Conservation (phyloP, 2,329 filamentous ascomycete species). For the Hymenoscyphus repandus region DNA sequence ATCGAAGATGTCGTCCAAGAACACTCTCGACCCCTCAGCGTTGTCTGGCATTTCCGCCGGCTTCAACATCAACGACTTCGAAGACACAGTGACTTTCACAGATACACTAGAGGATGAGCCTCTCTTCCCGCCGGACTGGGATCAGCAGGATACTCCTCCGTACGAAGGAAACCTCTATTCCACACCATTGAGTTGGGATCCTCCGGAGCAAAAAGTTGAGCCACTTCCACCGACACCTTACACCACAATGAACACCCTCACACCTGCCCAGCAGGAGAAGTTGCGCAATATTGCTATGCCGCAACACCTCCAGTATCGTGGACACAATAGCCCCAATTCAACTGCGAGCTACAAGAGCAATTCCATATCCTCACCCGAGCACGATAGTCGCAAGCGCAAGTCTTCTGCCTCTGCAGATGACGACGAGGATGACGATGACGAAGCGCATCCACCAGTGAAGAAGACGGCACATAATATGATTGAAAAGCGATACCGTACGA, state of each 20-base stretch:
- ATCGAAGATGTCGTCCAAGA: conserved; percentile 17
- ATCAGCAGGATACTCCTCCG: conserved; percentile 25
- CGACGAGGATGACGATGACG: conserved; percentile 55
- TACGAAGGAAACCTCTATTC: conserved; percentile 30
- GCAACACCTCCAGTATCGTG: conserved; percentile 49
- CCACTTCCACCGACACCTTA: conserved; percentile 16
- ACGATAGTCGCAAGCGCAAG: conserved; percentile 61
- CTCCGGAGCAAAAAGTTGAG: conserved; percentile 24
- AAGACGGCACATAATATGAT: conserved; percentile 99
- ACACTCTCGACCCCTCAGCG: conserved; percentile 22
- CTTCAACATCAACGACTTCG: conserved; percentile 21
- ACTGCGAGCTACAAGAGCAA: conserved; percentile 42
- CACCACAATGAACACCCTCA: conserved; percentile 39
- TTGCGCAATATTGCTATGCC: conserved; percentile 62
- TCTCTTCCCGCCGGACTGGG: conserved; percentile 20
- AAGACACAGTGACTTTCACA: conserved; percentile 21
- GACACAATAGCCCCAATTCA: conserved; percentile 50
- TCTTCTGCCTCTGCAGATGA: conserved; percentile 55
- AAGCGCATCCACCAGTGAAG: conserved; percentile 58
- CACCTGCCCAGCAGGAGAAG: conserved; percentile 55
- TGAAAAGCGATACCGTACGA: conserved; percentile 93
- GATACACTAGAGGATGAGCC: conserved; percentile 18
- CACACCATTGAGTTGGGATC: conserved; percentile 30
- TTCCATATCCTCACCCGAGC: conserved; percentile 55
- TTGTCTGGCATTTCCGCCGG: conserved; percentile 24